Conservation (phyloP, 345 rosid genomes). For the Balakata baccata region DNA sequence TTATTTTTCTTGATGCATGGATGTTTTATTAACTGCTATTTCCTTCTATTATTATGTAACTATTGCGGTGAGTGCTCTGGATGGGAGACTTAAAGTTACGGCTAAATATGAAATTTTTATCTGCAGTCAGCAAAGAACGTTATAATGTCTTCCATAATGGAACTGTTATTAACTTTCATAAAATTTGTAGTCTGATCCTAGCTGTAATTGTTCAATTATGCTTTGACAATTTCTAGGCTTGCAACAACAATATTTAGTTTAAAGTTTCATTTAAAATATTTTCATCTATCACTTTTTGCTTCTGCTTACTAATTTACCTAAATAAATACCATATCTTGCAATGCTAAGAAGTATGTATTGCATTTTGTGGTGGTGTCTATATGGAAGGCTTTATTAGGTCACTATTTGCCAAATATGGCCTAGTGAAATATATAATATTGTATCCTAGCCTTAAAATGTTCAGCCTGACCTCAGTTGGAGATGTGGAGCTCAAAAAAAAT, state of each 20-base stretch:
- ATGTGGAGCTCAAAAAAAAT: neutral
- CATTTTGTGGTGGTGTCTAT: too few species aligned
- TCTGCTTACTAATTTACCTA: too few species aligned
- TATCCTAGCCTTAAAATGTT: neutral
- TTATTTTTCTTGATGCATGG: slow-evolving; percentile 5
- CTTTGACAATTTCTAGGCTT: neutral
- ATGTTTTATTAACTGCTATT: neutral
- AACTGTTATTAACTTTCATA: neutral
- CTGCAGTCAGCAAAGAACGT: neutral
- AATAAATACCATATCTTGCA: too few species aligned
- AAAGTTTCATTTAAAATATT: too few species aligned
- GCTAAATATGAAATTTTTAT: neutral
- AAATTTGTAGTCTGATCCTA: neutral
- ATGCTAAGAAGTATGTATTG: too few species aligned
- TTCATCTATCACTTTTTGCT: too few species aligned
- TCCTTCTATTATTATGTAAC: neutral
- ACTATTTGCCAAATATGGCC: neutral
- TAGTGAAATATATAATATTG: neutral
- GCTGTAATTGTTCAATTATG: neutral
- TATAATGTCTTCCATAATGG: slow-evolving; percentile 4
- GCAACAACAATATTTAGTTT: too few species aligned
- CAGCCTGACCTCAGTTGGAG: neutral
- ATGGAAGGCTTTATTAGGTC: neutral
- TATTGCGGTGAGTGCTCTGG: neutral
- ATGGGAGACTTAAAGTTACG: neutral